Conservation (phyloP, 139 green algal genomes). For the Pleodorina starrii region DNA sequence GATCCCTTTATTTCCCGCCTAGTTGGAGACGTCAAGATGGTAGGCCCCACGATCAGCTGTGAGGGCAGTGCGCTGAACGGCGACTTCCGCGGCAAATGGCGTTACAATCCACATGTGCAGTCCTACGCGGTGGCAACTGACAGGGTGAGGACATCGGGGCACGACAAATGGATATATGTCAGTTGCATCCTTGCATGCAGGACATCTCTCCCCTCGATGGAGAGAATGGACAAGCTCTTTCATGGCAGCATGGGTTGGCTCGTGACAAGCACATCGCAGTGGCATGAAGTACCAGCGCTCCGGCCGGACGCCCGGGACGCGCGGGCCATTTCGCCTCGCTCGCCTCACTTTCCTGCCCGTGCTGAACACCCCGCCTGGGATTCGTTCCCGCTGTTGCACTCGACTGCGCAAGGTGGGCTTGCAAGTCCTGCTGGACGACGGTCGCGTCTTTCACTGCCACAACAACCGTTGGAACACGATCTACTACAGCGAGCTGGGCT, state of each 20-base stretch:
- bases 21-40: slow-evolving; percentile 71
- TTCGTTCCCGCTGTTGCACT: no score
- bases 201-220: no score
- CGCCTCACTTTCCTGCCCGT: no score
- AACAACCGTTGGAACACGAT: slow-evolving; percentile 78
- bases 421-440: slow-evolving; percentile 68
- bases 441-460: slow-evolving; percentile 76
- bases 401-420: slow-evolving; percentile 76
- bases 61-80: slow-evolving; percentile 76
- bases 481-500: slow-evolving; percentile 78
- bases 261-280: no score
- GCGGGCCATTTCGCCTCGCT: no score
- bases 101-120: slow-evolving; percentile 84
- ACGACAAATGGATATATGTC: no score
- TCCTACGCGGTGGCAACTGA: slow-evolving; percentile 83
- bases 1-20: slow-evolving; percentile 69
- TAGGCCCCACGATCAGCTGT: slow-evolving; percentile 84
- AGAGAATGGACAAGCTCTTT: no score
- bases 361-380: no score
- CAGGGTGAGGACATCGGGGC: slow-evolving; percentile 31
- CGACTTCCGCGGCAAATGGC: slow-evolving; percentile 72
- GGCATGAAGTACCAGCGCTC: no score
- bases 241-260: no score
- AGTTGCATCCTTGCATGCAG: no score
- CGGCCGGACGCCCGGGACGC: no score